Percentiles rank a stretch among this genome's conserved stretches.
Conservation (phyloP, 2,329 filamentous ascomycete species). For the Amylocarpus encephaloides region DNA sequence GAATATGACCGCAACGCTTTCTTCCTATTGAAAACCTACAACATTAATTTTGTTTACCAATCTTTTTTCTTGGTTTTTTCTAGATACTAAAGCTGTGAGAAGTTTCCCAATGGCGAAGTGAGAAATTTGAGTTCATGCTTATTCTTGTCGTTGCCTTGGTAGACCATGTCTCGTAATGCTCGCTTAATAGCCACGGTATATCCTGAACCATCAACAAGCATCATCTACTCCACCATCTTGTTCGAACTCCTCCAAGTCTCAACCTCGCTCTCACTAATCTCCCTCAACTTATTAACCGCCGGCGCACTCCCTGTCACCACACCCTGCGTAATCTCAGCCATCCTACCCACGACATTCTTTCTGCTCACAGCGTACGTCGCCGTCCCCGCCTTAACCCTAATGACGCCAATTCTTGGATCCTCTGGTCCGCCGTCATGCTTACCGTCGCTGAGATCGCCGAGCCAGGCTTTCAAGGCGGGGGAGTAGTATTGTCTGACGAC, state of each 20-base stretch:
- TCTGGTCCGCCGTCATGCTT: conserved; percentile 74
- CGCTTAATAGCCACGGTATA: no score
- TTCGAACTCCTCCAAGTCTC: conserved; percentile 47
- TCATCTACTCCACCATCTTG: conserved; percentile 26
- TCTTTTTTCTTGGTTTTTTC: no score
- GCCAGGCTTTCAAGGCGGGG: conserved; percentile 69
- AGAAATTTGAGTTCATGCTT: no score
- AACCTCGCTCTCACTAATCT: conserved; percentile 63
- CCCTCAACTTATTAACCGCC: conserved; percentile 67
- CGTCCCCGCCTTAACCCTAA: conserved; percentile 66
- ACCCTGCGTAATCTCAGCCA: conserved; percentile 69
- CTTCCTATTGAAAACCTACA: background rate
- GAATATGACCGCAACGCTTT: background rate
- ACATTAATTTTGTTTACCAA: no score
- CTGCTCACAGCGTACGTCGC: conserved; percentile 64
- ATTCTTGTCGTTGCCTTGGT: no score
- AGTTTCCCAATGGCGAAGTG: no score
- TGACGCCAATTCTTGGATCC: conserved; percentile 77
- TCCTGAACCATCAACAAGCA: background rate
- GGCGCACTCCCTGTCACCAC: conserved; percentile 66
- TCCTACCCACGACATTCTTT: conserved; percentile 57
- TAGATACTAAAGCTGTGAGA: no score
- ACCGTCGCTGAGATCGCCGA: conserved; percentile 79
- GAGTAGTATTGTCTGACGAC: conserved; percentile 71
- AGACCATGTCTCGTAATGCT: no score